Percentiles rank a stretch among this genome's conserved stretches.
phyloP scores from a whole-genome alignment of 2,329 filamentous ascomycete species.

The Geosmithia putterillii region DNA sequence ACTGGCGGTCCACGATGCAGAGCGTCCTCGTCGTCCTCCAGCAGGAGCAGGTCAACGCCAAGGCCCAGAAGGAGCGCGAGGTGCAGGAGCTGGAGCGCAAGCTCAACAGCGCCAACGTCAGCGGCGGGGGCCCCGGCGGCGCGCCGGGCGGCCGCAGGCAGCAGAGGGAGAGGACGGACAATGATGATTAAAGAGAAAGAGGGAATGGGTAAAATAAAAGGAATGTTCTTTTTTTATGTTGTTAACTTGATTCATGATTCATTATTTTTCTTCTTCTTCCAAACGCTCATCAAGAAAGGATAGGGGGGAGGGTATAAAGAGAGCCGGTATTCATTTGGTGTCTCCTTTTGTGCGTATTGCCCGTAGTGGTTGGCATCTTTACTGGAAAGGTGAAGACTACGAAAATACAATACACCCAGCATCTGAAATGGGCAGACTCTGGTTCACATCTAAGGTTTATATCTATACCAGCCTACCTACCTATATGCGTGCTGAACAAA shows the following conservation, averaged over 20 bases:
- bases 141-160: constrained; percentile 10
- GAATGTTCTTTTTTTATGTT: not conserved
- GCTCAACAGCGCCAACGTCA: constrained; percentile 29
- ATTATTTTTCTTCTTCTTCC: not conserved
- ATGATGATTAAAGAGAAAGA: constrained; percentile 34
- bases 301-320: too few species aligned
- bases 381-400: too few species aligned
- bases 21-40: constrained; percentile 69
- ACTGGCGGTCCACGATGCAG: constrained; percentile 75
- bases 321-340: not conserved
- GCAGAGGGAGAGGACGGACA: constrained; percentile 37
- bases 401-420: too few species aligned
- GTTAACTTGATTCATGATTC: too few species aligned
- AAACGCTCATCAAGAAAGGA: too few species aligned
- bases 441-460: too few species aligned
- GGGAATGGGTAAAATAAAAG: not conserved
- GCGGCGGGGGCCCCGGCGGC: constrained; percentile 15
- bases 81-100: constrained; percentile 60
- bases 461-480: too few species aligned
- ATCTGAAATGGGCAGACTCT: too few species aligned
- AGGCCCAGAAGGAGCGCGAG: constrained; percentile 67
- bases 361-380: too few species aligned
- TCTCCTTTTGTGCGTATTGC: not conserved
- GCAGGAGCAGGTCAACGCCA: constrained; percentile 68
- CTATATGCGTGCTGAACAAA: too few species aligned